Evolutionary conservation across 2,329 filamentous ascomycete species (phyloP), one percentile per base, ranked within the genome.

Genomic region (Coleophoma crateriformis): DNA sequence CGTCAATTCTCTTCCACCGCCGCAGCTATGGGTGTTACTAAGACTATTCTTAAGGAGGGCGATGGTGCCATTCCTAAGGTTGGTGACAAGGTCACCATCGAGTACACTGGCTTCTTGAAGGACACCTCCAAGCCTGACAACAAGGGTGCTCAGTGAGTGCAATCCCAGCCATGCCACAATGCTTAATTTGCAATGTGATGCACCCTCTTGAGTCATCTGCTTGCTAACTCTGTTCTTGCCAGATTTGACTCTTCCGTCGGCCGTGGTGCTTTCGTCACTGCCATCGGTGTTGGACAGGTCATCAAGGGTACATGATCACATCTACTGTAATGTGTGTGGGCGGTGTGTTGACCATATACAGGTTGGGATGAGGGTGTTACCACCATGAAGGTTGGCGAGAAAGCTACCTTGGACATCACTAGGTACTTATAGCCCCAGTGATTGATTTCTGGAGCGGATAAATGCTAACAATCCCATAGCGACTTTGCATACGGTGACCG

Each of bases 161-260:
- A 27, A 13, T n/a, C 13, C 4, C 19, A 15, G 11, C 19, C 37
- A 15, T 39, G n/a, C 37, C n/a, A 5, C 19, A 15, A 10, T 19
- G 4, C 37, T 39, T 2, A 39, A 39, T 39, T 15, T 39, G 37
- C 37, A 8, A 8, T 10, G 14, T 15, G 10, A 43, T 20, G 22
- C 17, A 12, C 8, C 22, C 13, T 10, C 19, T n/a, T 44, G n/a
- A 14, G 13, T 14, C n/a, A 11, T 4, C 7, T 39, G 42, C 27
- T 53, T 47, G 47, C 57, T 52, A 50, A 48, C 33, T 15, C 11
- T 34, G 7, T 44, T 45, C 20, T 20, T 33, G 27, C 35, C 60
- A 96, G 91, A 70, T 97, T 99, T 73, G 94, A 97, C 73, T 87
- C 84, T 53, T 96, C 92, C 15, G 77, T 85, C 56, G 84, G 83